Conservation (phyloP, 2,329 filamentous ascomycete genomes). For the Nigrospora osmanthi region DNA sequence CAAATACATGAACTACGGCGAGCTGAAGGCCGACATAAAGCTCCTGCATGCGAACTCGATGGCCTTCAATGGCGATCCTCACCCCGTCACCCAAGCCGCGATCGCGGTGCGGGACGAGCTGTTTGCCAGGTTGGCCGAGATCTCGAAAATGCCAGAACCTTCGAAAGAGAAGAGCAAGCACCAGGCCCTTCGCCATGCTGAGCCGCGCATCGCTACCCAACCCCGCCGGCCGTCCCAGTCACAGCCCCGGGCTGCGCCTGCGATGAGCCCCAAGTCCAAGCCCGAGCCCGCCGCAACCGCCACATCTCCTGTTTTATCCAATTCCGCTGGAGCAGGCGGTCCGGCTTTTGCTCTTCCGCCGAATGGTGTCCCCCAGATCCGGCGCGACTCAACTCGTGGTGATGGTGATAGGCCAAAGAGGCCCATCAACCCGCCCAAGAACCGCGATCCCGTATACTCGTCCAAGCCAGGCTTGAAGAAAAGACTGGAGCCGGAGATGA, state of each 20-base stretch:
- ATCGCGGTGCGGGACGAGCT: conserved; percentile 48
- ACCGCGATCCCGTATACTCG: conserved; percentile 84
- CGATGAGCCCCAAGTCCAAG: conserved; percentile 26
- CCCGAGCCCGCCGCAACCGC: conserved; percentile 15
- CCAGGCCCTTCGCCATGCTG: conserved; percentile 36
- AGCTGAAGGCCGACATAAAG: conserved; percentile 66
- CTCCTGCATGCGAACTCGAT: conserved; percentile 74
- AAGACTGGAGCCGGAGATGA: conserved; percentile 81
- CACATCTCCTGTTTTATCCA: conserved; percentile 16
- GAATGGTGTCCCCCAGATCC: conserved; percentile 72
- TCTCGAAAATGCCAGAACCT: conserved; percentile 42
- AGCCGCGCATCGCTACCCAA: conserved; percentile 30
- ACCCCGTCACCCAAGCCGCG: conserved; percentile 59
- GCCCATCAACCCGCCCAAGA: conserved; percentile 84
- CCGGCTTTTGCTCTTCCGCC: conserved; percentile 69
- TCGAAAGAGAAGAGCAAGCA: conserved; percentile 51
- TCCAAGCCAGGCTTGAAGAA: conserved; percentile 74
- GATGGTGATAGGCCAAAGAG: conserved; percentile 81
- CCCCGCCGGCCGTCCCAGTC: conserved; percentile 16
- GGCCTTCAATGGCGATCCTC: conserved; percentile 73
- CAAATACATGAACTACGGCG: conserved; percentile 61
- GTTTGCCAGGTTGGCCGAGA: conserved; percentile 34
- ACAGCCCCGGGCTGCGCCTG: conserved; percentile 8
- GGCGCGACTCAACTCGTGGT: conserved; percentile 72
- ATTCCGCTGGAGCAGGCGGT: conserved; percentile 31